A percentile compares a stretch with the other conserved stretches of the same genome.
Evolutionary conservation across 805 yeast genomes (phyloP).

Genomic region (Yarrowia keelungensis): DNA sequence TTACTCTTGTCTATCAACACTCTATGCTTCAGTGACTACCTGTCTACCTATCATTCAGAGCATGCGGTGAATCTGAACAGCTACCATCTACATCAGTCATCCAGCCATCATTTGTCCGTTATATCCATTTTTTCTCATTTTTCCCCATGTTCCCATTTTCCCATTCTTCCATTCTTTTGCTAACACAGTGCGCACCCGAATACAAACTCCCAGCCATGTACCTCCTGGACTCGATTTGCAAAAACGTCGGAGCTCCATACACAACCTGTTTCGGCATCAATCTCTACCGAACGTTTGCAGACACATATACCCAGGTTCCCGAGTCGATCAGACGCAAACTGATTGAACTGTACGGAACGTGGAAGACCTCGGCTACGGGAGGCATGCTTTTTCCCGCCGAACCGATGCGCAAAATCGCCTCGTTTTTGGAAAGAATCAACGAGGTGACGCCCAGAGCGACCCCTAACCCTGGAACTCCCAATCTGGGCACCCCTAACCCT

Average conservation of each 20-base stretch:
- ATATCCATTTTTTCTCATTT: too few relatives aligned
- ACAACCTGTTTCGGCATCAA: slow-evolving; percentile 76
- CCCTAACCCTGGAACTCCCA: slow-evolving; percentile 5
- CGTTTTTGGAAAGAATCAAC: slow-evolving; percentile 57
- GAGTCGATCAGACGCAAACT: slow-evolving; percentile 77
- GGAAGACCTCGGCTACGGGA: slow-evolving; percentile 77
- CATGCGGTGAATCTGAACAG: too few relatives aligned
- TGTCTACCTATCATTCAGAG: too few relatives aligned
- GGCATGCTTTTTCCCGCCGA: slow-evolving; percentile 74
- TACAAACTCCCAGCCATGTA: slow-evolving; percentile 87
- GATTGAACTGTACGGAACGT: slow-evolving; percentile 80
- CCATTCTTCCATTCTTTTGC: background rate
- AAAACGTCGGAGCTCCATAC: slow-evolving; percentile 89
- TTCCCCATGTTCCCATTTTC: too few relatives aligned
- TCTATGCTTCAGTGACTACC: too few relatives aligned
- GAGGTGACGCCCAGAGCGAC: slow-evolving; percentile 42
- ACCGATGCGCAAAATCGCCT: slow-evolving; percentile 74
- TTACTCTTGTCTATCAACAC: too few relatives aligned
- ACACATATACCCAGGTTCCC: slow-evolving; percentile 78
- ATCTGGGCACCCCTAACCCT: slow-evolving; percentile 8
- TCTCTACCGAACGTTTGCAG: slow-evolving; percentile 72
- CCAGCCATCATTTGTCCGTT: too few relatives aligned
- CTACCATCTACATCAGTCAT: too few relatives aligned
- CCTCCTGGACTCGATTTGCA: slow-evolving; percentile 87
- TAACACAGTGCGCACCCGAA: slow-evolving; percentile 66